A percentile compares a stretch with the other conserved stretches of the same genome.
Conservation (phyloP, 2,329 filamentous ascomycete genomes). For the Aspergillus japonicus region DNA sequence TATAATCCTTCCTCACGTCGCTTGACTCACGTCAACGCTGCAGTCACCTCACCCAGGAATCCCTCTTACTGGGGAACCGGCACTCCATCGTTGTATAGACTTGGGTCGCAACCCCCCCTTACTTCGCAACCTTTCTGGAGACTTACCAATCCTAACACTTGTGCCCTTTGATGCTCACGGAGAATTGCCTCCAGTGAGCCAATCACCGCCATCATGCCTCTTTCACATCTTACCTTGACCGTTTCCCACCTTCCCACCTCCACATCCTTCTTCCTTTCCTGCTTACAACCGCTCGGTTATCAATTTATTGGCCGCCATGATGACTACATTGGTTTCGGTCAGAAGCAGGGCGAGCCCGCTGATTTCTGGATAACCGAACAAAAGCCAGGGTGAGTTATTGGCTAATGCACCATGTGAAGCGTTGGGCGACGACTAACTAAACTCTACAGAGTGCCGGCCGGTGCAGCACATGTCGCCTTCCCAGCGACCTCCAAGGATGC, state of each 20-base stretch:
- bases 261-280: slow-evolving; percentile 77
- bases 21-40: slow-evolving; percentile 4
- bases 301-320: slow-evolving; percentile 65
- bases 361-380: slow-evolving; percentile 66
- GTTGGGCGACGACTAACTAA: slow-evolving; percentile 16
- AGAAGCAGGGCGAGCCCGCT: slow-evolving; percentile 52
- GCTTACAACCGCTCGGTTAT: slow-evolving; percentile 75
- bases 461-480: slow-evolving; percentile 64
- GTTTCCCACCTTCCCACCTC: slow-evolving; percentile 77
- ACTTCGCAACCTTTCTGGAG: neutral
- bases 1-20: slow-evolving; percentile 2
- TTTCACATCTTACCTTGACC: slow-evolving; percentile 62
- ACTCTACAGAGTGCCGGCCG: slow-evolving; percentile 46
- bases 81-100: slow-evolving; percentile 1
- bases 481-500: slow-evolving; percentile 64
- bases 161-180: slow-evolving; percentile 12
- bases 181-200: slow-evolving; percentile 14
- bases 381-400: slow-evolving; percentile 53
- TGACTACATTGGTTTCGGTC: slow-evolving; percentile 61
- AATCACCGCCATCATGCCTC: slow-evolving; percentile 50
- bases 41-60: neutral
- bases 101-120: neutral
- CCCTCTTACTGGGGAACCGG: neutral
- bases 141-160: neutral
- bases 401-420: neutral